Evolutionary conservation across 495 filamentous ascomycete species (phyloP), one percentile per base, ranked within the genome.

Genomic region (Aspergillus affinis): DNA sequence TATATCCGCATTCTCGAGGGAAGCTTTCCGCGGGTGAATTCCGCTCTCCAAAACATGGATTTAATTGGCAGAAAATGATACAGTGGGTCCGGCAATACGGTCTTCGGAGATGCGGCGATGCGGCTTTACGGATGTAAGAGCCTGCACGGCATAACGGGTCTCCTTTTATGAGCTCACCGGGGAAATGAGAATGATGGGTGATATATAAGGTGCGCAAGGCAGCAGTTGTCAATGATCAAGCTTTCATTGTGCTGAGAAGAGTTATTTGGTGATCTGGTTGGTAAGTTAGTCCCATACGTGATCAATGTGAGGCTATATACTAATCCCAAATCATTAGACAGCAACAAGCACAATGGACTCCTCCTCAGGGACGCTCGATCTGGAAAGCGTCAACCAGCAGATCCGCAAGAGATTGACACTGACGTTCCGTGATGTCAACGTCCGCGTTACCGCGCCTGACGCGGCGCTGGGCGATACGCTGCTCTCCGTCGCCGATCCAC

Each of bases 401-500:
- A 57, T 74, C 57, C 69, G 61, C 13, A 78, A 78, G 50, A 61
- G 69, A 45, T 54, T 78, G 8, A 75, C 75, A 6, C 61, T 78
- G 9, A 78, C 75, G 4, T 78, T 75, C 26, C 71, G 75, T 3
- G 61, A 72, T 51, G 44, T 78, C 19, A 75, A 61, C 50, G 72
- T 78, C 6, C 63, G 67, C 44, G 75, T 78, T 0, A 74, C 73
- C 3, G 73, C 75, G 29, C 72, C 75, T 1, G 73, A 78, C 68
- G 72, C 71, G 3, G 75, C 75, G 0, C 61, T 78, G n/a, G 73
- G 75, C 30, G 64, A 65, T 18, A 76, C 75, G 6, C 54, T 78
- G 19, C 68, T 60, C 61, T 76, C 75, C 0, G 66, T 64, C 9
- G 56, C 69, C 21, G 73, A 78, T 51, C 75, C 75, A 21, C 68